Base-by-base conservation (phyloP, 805 yeast species). In the Priceomyces carsonii region DNA sequence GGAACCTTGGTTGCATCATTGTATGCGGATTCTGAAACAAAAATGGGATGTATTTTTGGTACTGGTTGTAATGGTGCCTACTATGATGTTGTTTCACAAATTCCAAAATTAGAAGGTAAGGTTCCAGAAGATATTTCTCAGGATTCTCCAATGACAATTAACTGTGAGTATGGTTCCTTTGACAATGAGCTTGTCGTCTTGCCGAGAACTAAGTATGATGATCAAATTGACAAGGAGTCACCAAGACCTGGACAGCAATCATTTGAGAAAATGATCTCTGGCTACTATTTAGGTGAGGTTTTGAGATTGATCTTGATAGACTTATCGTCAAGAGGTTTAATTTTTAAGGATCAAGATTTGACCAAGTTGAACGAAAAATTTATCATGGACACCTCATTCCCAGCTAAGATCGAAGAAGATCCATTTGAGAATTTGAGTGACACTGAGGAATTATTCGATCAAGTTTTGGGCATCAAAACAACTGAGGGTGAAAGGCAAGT, bases 1-100 rank as follows among this genome's bases (percentile, higher is more conserved):
- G 99, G 98, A 61, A 91, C 99, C 29, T 71, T 91, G 53, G 95
- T 91, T 43, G 98, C 98, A 21, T 89, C 97, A 32, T 80, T 84
- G 74, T 91, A 91, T 70, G 77, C 95, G 34, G 95, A 91, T 59
- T 79, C 91, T 23, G 80, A 79, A 51, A 82, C 96, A 46, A 82
- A 82, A 65, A 85, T 90, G 91, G 99, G 99, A 40, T 78, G 88
- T 57, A 91, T 91, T 52, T 91, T 89, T 60, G 99, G 98, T 59
- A 91, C 98, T 32, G 98, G 98, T 49, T 87, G 91, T 67, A 91
- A 91, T 62, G 97, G 97, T 61, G 96, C 96, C 37, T 91, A 90
- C 71, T 90, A 81, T 66, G 98, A 91, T 53, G 65, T 65, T 32
- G 82, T 80, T 35, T 62, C 70, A 34, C 78, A 78, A 51, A 79